Percentiles rank a stretch among this genome's conserved stretches.
Conservation (phyloP, 768 basidiomycete genomes). For the Pleurotus platypus region DNA sequence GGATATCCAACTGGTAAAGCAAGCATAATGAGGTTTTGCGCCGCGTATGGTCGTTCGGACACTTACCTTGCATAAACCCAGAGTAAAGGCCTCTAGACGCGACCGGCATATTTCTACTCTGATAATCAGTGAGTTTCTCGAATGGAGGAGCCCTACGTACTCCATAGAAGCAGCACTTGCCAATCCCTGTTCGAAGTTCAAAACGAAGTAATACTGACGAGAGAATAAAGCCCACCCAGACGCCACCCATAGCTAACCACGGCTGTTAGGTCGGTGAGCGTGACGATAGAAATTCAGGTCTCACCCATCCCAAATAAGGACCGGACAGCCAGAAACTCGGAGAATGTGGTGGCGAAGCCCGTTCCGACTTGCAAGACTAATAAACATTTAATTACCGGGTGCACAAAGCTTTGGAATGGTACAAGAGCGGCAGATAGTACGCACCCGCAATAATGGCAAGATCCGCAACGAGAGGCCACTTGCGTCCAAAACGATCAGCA, state of each 20-base stretch:
- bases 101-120: constrained; percentile 12
- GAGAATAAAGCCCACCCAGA: constrained; percentile 8
- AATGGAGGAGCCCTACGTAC: neutral
- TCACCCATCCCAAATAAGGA: constrained; percentile 50
- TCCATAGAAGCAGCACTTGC: constrained; percentile 17
- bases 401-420: neutral
- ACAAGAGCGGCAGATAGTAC: neutral
- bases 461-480: constrained; percentile 12
- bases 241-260: constrained; percentile 13
- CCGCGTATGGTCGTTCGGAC: neutral
- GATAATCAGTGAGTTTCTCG: no score
- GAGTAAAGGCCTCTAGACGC: constrained; percentile 13
- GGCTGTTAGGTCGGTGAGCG: neutral
- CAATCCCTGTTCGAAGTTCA: constrained; percentile 6
- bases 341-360: constrained; percentile 54
- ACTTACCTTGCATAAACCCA: constrained; percentile 13
- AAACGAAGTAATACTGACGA: no score
- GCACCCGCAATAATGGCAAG: constrained; percentile 11
- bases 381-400: constrained; percentile 23
- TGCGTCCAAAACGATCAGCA: constrained; percentile 22
- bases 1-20: neutral
- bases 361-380: constrained; percentile 52
- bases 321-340: constrained; percentile 57
- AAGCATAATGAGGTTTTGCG: constrained; percentile 1
- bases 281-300: neutral